phyloP scores from a whole-genome alignment of 2,329 filamentous ascomycete species.

The Fusarium proliferatum region DNA sequence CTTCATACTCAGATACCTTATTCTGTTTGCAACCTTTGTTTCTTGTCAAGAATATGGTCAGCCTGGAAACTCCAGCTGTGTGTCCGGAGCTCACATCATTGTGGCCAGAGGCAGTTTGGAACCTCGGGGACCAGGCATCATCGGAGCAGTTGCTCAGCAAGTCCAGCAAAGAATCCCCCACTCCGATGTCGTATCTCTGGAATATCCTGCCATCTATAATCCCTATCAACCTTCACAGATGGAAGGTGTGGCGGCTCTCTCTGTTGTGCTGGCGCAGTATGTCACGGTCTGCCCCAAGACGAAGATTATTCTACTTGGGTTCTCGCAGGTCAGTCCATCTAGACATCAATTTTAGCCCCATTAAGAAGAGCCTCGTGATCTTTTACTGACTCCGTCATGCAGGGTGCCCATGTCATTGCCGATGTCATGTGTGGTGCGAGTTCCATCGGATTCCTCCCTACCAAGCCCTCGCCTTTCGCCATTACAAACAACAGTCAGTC shows the following conservation, averaged over 20 bases:
- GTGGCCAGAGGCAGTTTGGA: slow-evolving; percentile 38
- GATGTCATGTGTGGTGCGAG: slow-evolving; percentile 41
- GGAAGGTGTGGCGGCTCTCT: slow-evolving; percentile 23
- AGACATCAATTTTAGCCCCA: too few relatives aligned
- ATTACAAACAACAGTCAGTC: slow-evolving; percentile 26
- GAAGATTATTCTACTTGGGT: slow-evolving; percentile 40
- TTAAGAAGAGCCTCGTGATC: too few relatives aligned
- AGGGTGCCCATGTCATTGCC: slow-evolving; percentile 40
- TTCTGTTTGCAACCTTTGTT: not conserved
- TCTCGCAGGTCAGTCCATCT: slow-evolving; percentile 29
- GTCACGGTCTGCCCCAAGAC: slow-evolving; percentile 25
- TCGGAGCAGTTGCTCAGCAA: slow-evolving; percentile 32
- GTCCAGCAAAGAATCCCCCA: slow-evolving; percentile 12
- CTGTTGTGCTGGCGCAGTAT: slow-evolving; percentile 13
- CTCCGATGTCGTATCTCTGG: slow-evolving; percentile 22
- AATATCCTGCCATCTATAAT: slow-evolving; percentile 31
- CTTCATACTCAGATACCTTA: not conserved
- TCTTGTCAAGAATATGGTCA: not conserved
- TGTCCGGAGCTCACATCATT: slow-evolving; percentile 35
- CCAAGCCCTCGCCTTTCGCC: slow-evolving; percentile 8
- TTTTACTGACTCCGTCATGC: not conserved
- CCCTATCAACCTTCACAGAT: slow-evolving; percentile 37
- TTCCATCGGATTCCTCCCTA: slow-evolving; percentile 31
- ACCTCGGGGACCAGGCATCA: slow-evolving; percentile 33
- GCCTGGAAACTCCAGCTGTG: not conserved